A percentile compares a stretch with the other conserved stretches of the same genome.
Conservation (phyloP, 129 eudicot genomes). For the Artemisia tridentata region DNA sequence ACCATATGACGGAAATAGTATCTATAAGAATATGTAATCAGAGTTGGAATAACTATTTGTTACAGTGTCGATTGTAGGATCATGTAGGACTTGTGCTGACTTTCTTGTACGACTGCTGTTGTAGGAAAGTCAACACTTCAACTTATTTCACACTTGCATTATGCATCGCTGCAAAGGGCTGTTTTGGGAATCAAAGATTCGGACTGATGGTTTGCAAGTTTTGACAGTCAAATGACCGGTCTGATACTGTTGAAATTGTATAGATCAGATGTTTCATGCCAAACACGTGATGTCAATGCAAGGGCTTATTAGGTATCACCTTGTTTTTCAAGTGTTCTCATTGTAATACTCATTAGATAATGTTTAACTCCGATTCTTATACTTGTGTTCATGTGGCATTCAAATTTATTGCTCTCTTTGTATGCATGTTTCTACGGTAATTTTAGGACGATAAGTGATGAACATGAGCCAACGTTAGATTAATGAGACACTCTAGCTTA, state of each 20-base stretch:
- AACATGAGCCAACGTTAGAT: neutral
- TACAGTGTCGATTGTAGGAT: neutral
- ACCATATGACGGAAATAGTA: neutral
- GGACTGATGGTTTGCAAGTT: neutral
- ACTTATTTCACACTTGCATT: neutral
- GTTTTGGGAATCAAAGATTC: neutral
- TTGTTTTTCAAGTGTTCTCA: neutral
- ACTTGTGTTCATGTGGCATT: neutral
- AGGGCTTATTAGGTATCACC: constrained; percentile 8
- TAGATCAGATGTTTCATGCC: neutral
- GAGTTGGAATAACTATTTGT: neutral
- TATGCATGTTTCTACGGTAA: no score
- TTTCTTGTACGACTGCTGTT: neutral
- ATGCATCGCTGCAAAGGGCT: neutral
- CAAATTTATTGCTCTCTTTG: no score
- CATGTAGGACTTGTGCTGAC: neutral
- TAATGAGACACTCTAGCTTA: neutral
- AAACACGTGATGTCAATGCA: neutral
- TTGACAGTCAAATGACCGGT: neutral
- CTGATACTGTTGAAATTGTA: neutral
- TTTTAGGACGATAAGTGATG: neutral
- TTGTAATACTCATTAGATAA: neutral
- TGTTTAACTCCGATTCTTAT: neutral
- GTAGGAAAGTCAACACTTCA: constrained; percentile 6
- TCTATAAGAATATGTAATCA: neutral